Base-by-base conservation (phyloP, 2,329 filamentous ascomycete species). In the Fusarium brevicatenulatum region DNA sequence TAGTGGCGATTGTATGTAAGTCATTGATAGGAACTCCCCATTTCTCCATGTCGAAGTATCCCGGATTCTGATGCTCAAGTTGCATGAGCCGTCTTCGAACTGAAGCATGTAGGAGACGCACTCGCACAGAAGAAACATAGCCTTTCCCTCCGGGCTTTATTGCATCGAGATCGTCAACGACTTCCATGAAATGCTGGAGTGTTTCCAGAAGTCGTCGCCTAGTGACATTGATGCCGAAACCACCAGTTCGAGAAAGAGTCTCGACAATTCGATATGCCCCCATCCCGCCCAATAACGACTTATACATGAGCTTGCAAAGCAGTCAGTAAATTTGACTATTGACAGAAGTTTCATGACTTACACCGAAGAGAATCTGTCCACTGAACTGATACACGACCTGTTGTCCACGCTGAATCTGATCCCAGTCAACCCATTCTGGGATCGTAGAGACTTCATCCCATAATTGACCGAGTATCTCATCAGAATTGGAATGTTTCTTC, bases 361-460 rank as follows among this genome's bases (percentile, higher is more conserved):
- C 85, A 15, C 83, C 90, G 12, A 90, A 92, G 25, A 94, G 81
- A 28, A 88, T 88, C 2, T 91, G 89, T 0, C 89, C 90, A 23
- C 89, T 92, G 80, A 95, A 95, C 40, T 93, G 89, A 80, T 93
- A 95, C 77, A 95, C 94, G 1, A 94, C 88, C 73, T 92, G 89
- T 78, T 95, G 93, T 0, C 93, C 93, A 76, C 93, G 86, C 66
- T 87, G 85, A 63, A 95, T 91, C 78, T 94, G 92, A 4, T 87
- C 87, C 92, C 92, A 95, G 78, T 95, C 90, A 5, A 95, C 93
- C 92, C 92, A 95, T 2, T 88, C 84, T 0, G 93, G 93, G 8
- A 94, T 81, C 0, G 87, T 90, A 64, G 90, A 91, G 63, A 92
- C 85, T 77, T 94, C 85, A 1, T 81, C 79, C 93, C 92, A 95